A percentile compares a stretch with the other conserved stretches of the same genome.
Conservation (phyloP, 345 rosid species). For the Aegle marmelos region DNA sequence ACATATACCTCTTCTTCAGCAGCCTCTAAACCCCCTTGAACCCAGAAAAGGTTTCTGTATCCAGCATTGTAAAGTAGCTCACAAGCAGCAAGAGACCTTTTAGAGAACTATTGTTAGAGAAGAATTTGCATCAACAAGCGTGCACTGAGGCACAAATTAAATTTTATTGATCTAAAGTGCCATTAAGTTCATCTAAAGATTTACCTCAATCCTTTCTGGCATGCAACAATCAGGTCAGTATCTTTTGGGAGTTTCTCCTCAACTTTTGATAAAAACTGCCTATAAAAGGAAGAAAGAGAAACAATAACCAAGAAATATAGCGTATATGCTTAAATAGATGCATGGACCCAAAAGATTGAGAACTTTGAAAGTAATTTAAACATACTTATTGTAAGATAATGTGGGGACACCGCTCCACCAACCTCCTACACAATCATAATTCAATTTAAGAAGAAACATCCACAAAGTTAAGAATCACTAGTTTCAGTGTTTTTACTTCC, state of each 20-base stretch:
- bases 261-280: constrained; percentile 62
- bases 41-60: constrained; percentile 81
- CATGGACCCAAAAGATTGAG: constrained; percentile 1
- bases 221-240: constrained; percentile 76
- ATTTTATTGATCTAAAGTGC: not conserved
- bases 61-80: constrained; percentile 72
- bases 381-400: constrained; percentile 64
- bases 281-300: constrained; percentile 32
- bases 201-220: constrained; percentile 96
- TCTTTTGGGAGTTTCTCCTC: constrained; percentile 82
- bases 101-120: constrained; percentile 16
- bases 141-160: not conserved
- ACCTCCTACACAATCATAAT: constrained; percentile 59
- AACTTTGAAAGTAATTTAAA: constrained; percentile 6
- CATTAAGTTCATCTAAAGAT: constrained; percentile 1
- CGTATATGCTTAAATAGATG: constrained; percentile 1
- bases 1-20: constrained; percentile 77
- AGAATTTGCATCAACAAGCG: not conserved
- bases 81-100: constrained; percentile 92
- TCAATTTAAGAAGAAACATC: constrained; percentile 5
- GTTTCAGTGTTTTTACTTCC: not conserved
- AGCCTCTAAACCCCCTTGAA: constrained; percentile 86
- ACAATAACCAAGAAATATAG: constrained; percentile 6
- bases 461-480: not conserved
- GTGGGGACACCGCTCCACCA: constrained; percentile 97